Conservation (phyloP, 2,329 filamentous ascomycete genomes). For the Grosmannia clavigera region DNA sequence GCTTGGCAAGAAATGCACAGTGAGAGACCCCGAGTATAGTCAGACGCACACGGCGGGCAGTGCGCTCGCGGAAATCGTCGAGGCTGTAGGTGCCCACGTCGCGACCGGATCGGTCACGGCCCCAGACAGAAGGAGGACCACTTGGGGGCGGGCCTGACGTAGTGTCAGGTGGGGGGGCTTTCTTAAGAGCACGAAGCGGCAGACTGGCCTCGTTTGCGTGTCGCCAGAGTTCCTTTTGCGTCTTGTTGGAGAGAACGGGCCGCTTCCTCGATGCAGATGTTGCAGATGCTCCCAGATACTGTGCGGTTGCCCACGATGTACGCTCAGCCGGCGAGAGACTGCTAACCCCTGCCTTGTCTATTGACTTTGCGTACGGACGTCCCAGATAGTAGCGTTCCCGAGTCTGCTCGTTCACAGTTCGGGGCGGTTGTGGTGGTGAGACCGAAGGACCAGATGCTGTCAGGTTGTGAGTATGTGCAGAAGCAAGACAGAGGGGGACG, state of each 20-base stretch:
- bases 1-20: slow-evolving; percentile 28
- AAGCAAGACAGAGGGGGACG: neutral
- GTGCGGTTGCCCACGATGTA: slow-evolving; percentile 34
- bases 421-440: slow-evolving; percentile 19
- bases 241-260: slow-evolving; percentile 26
- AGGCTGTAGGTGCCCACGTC: slow-evolving; percentile 35
- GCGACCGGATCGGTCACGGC: slow-evolving; percentile 35
- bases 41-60: slow-evolving; percentile 28
- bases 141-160: slow-evolving; percentile 1
- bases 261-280: slow-evolving; percentile 20
- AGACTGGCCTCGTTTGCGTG: slow-evolving; percentile 38
- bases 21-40: slow-evolving; percentile 31
- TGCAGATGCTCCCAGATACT: slow-evolving; percentile 30
- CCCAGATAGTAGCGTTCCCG: slow-evolving; percentile 35
- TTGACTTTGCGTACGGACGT: slow-evolving; percentile 33
- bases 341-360: slow-evolving; percentile 31
- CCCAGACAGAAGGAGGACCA: slow-evolving; percentile 27
- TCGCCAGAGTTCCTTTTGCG: slow-evolving; percentile 47
- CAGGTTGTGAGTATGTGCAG: neutral
- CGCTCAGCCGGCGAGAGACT: slow-evolving; percentile 35
- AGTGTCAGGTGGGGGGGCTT: neutral
- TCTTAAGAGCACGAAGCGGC: slow-evolving; percentile 30
- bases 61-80: slow-evolving; percentile 31
- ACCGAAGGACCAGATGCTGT: neutral
- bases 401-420: slow-evolving; percentile 37